Conservation (phyloP, 352 stramenopile species). For the Phytophthora uliginosa region DNA sequence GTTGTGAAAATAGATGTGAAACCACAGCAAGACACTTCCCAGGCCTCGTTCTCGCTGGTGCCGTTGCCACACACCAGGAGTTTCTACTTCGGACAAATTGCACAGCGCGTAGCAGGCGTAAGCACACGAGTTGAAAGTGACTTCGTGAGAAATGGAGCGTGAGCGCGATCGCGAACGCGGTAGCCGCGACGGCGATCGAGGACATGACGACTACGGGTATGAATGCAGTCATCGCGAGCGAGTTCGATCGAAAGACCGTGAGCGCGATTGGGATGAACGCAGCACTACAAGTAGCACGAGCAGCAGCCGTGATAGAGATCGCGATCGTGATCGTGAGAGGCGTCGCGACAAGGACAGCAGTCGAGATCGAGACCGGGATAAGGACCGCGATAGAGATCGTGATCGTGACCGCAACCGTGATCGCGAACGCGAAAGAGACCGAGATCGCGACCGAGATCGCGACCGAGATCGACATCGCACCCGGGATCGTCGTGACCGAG, state of each 20-base stretch:
- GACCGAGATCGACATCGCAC: conserved; percentile 42
- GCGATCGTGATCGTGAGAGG: conserved; percentile 37
- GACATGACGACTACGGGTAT: conserved; percentile 22
- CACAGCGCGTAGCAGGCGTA: conserved; percentile 7
- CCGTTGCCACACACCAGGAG: conserved; percentile 21
- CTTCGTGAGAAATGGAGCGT: conserved; percentile 41
- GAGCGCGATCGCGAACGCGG: conserved; percentile 42
- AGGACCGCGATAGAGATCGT: conserved; percentile 37
- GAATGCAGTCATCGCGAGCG: conserved; percentile 35
- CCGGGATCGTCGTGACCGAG: conserved; percentile 42
- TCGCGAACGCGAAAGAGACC: conserved; percentile 40
- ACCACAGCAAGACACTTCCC: conserved; percentile 29
- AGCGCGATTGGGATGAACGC: conserved; percentile 48
- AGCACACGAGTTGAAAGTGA: conserved; percentile 16
- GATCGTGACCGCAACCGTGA: conserved; percentile 44
- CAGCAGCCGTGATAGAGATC: conserved; percentile 37
- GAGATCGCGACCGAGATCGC: conserved; percentile 41
- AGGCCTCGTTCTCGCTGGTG: background rate
- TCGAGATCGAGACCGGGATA: conserved; percentile 26
- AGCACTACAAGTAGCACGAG: conserved; percentile 38
- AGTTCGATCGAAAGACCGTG: conserved; percentile 37
- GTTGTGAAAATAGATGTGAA: conserved; percentile 45
- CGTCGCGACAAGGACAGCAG: conserved; percentile 29
- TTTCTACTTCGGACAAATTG: conserved; percentile 35
- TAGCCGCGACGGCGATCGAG: conserved; percentile 31